A percentile compares a stretch with the other conserved stretches of the same genome.
These are phyloP conservation scores for Apiotrichum gamsii DNA, from an alignment of 1,284 basidiomycete genomes.

Conservation along the genomic window DNA sequence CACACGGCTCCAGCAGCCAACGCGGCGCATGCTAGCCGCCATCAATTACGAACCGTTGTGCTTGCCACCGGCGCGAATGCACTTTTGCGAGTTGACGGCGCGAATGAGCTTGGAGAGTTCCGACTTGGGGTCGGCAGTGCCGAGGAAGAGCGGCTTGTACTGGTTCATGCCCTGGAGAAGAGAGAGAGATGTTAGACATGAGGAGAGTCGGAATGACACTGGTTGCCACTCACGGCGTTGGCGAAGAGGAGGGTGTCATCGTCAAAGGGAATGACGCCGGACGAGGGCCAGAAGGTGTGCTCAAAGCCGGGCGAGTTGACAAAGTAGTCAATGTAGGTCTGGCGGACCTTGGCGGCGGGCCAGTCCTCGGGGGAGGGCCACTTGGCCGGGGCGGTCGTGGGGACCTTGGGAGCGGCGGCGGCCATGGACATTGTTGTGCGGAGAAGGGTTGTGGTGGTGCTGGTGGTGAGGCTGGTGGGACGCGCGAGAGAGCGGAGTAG, in stretches of 20 bases:
- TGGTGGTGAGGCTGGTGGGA: background rate
- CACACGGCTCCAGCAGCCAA: too few species aligned
- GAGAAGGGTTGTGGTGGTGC: background rate
- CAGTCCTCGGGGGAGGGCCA: slow-evolving; percentile 52
- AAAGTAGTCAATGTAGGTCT: slow-evolving; percentile 77
- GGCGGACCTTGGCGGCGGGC: slow-evolving; percentile 63
- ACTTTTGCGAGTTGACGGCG: slow-evolving; percentile 94
- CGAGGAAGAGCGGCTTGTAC: slow-evolving; percentile 95
- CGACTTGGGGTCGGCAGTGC: slow-evolving; percentile 88
- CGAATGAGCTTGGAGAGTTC: slow-evolving; percentile 80
- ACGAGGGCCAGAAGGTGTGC: slow-evolving; percentile 91
- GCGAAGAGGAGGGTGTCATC: slow-evolving; percentile 95
- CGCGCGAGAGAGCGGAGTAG: background rate
- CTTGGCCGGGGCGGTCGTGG: slow-evolving; percentile 35
- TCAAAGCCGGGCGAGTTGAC: slow-evolving; percentile 53
- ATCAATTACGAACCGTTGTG: slow-evolving; percentile 70
- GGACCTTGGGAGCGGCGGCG: slow-evolving; percentile 29
- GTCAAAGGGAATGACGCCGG: slow-evolving; percentile 91
- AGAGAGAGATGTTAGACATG: background rate
- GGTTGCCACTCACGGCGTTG: slow-evolving; percentile 64
- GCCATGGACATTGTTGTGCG: slow-evolving; percentile 27
- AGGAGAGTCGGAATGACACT: too few species aligned
- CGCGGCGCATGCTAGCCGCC: too few species aligned
- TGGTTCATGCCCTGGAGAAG: slow-evolving; percentile 80
- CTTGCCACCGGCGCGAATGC: slow-evolving; percentile 96